Conservation (phyloP, 768 basidiomycete species). For the Arthromyces matolae region DNA sequence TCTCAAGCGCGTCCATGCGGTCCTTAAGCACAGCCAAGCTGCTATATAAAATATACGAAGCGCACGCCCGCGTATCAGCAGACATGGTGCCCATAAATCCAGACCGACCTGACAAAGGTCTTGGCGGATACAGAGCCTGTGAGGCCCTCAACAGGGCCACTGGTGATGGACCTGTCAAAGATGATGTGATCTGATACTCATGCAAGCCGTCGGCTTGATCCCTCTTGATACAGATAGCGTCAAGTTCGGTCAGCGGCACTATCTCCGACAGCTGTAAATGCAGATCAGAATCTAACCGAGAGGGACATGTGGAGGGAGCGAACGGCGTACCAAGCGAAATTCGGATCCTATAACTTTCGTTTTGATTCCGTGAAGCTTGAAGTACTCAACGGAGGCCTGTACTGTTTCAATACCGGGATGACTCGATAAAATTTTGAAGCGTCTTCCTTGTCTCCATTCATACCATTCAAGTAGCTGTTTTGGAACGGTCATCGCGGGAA, state of each 20-base stretch:
- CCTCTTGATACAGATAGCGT: constrained; percentile 40
- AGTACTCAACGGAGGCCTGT: constrained; percentile 41
- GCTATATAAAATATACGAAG: constrained; percentile 29
- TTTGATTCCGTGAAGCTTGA: constrained; percentile 35
- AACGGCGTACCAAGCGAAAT: constrained; percentile 35
- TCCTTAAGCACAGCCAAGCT: constrained; percentile 29
- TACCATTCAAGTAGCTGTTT: constrained; percentile 40
- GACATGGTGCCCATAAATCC: constrained; percentile 37
- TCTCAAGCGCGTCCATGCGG: constrained; percentile 39
- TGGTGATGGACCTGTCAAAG: constrained; percentile 16
- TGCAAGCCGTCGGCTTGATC: constrained; percentile 34
- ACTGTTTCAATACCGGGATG: constrained; percentile 48
- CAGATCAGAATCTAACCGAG: constrained; percentile 8
- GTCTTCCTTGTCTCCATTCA: constrained; percentile 30
- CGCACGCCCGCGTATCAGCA: constrained; percentile 30
- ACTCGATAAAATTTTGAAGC: constrained; percentile 18
- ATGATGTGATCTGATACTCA: constrained; percentile 26
- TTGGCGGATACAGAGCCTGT: constrained; percentile 37
- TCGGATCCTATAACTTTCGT: constrained; percentile 39
- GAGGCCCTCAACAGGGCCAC: constrained; percentile 30
- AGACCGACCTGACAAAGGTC: constrained; percentile 25
- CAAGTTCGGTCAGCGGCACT: constrained; percentile 36
- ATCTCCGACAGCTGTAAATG: constrained; percentile 39
- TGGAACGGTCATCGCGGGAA: constrained; percentile 1
- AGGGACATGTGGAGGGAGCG: background rate